Evolutionary conservation across 345 rosid genomes (phyloP).

Genomic region (Corymbia maculata): DNA sequence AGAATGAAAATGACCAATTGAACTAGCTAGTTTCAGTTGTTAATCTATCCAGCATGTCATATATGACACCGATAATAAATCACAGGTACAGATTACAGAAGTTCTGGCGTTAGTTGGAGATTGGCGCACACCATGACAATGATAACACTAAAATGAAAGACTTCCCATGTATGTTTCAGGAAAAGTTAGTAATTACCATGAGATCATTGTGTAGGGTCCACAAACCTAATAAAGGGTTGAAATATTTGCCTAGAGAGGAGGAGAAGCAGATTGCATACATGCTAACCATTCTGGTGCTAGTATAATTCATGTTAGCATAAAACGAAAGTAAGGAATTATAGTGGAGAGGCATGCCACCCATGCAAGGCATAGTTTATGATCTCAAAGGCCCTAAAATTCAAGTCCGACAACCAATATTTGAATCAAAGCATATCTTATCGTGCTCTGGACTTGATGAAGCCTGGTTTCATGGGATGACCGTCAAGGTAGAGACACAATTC

Average conservation of each 20-base stretch:
- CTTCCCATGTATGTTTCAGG: neutral
- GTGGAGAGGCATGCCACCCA: neutral
- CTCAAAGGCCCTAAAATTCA: neutral
- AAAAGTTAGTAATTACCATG: neutral
- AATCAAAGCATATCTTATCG: neutral
- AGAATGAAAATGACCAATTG: constrained; percentile 34
- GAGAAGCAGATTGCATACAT: neutral
- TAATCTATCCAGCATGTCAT: neutral
- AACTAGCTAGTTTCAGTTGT: neutral
- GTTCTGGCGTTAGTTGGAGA: neutral
- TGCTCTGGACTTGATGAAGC: neutral
- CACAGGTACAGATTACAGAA: neutral
- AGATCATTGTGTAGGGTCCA: neutral
- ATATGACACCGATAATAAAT: neutral
- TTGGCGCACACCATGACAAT: neutral
- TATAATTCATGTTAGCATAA: neutral
- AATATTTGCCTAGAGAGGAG: neutral
- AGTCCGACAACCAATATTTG: neutral
- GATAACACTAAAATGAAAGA: neutral
- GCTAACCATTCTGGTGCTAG: neutral
- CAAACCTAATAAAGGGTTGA: neutral
- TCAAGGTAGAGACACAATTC: neutral
- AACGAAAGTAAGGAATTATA: neutral
- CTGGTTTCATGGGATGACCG: neutral
- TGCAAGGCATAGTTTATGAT: neutral